Evolutionary conservation across 1,139 yeast species (phyloP), one percentile per base, ranked within the genome.

Genomic region (Debaryomyces udenii): DNA sequence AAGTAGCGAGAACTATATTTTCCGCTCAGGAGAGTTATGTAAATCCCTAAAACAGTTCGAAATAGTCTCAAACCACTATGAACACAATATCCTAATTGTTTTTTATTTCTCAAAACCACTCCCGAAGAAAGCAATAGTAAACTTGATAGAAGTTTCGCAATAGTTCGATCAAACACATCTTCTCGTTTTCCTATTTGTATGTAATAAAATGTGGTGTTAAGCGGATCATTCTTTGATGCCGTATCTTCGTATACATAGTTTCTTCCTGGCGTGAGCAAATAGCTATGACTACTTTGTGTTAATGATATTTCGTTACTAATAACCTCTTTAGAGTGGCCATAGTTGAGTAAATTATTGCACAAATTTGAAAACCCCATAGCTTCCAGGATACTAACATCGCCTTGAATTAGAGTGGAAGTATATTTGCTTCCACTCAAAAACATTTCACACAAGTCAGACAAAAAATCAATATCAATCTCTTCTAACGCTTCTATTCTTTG

Each of bases 31-130:
- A 82, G 59, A 4, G 78, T 69, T 6, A 84, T 58, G 48, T 76
- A 81, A 2, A 80, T 40, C 0, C 91, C 91, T n/a, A 76, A 55
- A 0, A 80, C 72, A 14, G 70, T 65, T 40, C 81, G 61, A 28
- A 78, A 59, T 1, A 74, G 52, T 46, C 84, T 62, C n/a, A 71
- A 43, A 0, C 88, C 88, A 31, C 80, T 75, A 4, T 72, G 48
- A 0, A 81, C 77, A 6, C 72, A 64, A 53, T 70, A 70, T 0
- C 71, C 74, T 11, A 64, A 36, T 31, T 80, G 84, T 41, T 68
- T 71, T 43, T 70, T 72, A 15, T 66, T 68, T 48, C 89, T 62
- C 15, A 83, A 59, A 41, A 75, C 78, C 3, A 69, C 58, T 1
- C 62, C 57, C n/a, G 78, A 62, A 5, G 66, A 58, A 6, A 64